Evolutionary conservation across 176 grass and related monocot genomes (phyloP).

Genomic region (Aechmea fasciata): DNA sequence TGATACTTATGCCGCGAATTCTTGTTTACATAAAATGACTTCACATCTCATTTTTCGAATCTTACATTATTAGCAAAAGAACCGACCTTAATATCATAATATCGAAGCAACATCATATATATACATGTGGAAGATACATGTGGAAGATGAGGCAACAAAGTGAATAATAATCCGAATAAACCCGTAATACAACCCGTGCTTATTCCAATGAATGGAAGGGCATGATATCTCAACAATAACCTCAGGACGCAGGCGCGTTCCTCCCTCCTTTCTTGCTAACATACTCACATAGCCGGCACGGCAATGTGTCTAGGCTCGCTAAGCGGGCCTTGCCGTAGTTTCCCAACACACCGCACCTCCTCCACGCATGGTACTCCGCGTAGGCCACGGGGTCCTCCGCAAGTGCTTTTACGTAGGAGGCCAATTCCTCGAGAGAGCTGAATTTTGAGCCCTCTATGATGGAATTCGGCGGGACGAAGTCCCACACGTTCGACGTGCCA

Average conservation of each 20-base stretch:
- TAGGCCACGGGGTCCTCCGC: slow-evolving; percentile 49
- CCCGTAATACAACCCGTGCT: too few species aligned
- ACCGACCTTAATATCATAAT: too few species aligned
- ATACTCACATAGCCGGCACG: slow-evolving; percentile 48
- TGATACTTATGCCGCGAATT: too few species aligned
- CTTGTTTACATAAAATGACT: too few species aligned
- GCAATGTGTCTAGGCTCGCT: slow-evolving; percentile 44
- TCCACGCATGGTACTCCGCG: slow-evolving; percentile 56
- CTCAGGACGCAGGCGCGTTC: slow-evolving; percentile 12
- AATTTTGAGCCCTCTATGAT: slow-evolving; percentile 39
- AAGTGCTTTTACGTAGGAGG: slow-evolving; percentile 29
- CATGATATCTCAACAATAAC: neutral
- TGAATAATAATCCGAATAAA: too few species aligned
- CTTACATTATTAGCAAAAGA: too few species aligned
- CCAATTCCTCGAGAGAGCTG: slow-evolving; percentile 34
- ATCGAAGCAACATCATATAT: too few species aligned
- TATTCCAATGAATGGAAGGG: too few species aligned
- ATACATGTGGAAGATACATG: too few species aligned
- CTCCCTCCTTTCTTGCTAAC: slow-evolving; percentile 41
- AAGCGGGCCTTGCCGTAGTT: slow-evolving; percentile 30
- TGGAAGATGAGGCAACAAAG: too few species aligned
- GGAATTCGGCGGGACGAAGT: slow-evolving; percentile 45
- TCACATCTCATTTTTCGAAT: too few species aligned
- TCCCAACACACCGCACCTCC: slow-evolving; percentile 48
- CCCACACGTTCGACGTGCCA: slow-evolving; percentile 35